These are phyloP conservation scores for Xylaria nigripes DNA, from an alignment of 495 filamentous ascomycete species.

Conservation along the genomic window DNA sequence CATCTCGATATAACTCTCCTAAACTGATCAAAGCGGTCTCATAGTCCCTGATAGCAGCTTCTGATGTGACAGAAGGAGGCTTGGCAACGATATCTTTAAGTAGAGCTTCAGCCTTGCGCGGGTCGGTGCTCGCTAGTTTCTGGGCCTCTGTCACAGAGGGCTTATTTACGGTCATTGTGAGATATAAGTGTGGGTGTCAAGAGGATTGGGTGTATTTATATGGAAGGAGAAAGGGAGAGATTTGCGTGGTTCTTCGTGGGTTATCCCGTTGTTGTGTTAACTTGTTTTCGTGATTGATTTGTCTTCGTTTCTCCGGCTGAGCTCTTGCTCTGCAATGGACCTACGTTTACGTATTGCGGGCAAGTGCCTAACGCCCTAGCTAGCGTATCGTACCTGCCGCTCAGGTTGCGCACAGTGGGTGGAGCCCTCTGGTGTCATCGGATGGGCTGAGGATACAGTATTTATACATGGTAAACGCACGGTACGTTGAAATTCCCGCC, in stretches of 20 bases:
- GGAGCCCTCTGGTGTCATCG: conserved; percentile 1
- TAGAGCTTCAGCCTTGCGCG: conserved; percentile 67
- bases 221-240: background rate
- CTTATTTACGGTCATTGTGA: conserved; percentile 25
- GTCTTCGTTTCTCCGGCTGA: background rate
- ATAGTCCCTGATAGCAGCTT: conserved; percentile 79
- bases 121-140: conserved; percentile 68
- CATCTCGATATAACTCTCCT: conserved; percentile 86
- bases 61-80: conserved; percentile 67
- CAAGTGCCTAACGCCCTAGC: conserved; percentile 9
- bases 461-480: background rate
- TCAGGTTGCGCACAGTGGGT: background rate
- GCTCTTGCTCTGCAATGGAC: conserved; percentile 6
- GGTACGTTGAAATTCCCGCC: background rate
- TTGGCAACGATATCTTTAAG: conserved; percentile 85
- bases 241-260: background rate
- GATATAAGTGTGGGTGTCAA: conserved; percentile 6
- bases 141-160: conserved; percentile 60
- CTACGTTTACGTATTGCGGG: conserved; percentile 11
- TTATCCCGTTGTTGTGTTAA: background rate
- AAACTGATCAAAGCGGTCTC: conserved; percentile 75
- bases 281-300: background rate
- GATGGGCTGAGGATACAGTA: background rate
- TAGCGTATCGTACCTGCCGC: background rate
- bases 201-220: background rate